Base-by-base conservation (phyloP, 805 yeast genomes). In the Metschnikowia amazonensis region DNA sequence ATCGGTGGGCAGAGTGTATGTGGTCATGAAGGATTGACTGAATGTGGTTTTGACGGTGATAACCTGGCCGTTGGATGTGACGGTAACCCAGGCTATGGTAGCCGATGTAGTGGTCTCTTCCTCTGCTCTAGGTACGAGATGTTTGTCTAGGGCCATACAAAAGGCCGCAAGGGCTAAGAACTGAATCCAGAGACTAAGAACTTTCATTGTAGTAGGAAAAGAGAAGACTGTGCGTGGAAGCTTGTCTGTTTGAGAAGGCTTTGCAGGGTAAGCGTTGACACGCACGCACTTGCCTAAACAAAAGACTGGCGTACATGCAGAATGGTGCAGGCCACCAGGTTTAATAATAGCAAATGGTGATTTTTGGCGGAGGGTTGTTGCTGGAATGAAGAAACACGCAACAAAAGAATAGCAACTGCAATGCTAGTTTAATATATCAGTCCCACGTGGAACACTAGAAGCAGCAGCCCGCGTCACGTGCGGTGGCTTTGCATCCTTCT, bases 11-110 rank as follows among this genome's bases (percentile, higher is more conserved):
- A 42, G 42, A 2, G 61, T 43, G 39, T 51, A 55, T 1, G 63
- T 60, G 6, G 51, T 34, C 57, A 55, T 55, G 43, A 68, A 67
- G 3, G 56, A 35, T 49, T 68, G 73, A 11, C 38, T 21, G 48
- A 49, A 68, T 13, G 47, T 36, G 2, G 65, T 50, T 30, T 53
- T 48, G 16, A 62, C 52, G 27, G 64, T 65, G 4, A 60, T 52
- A 7, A 57, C 43, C 13, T 45, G 57, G 2, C 75, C 75, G 29
- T 59, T 50, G 3, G 57, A 50, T 8, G 74, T 70, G 23, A 59
- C 43, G 11, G 76, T 71, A 24, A 63, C 56, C 60, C 64, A 70
- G 4, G 63, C 65, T 13, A 64, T 59, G 33, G 75, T 70, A 16
- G 49, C 42, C n/a, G 59, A 35, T 11, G 53, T 35, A 10, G 63